phyloP scores from a whole-genome alignment of 257 asterid genomes.

The Buddleja alternifolia region DNA sequence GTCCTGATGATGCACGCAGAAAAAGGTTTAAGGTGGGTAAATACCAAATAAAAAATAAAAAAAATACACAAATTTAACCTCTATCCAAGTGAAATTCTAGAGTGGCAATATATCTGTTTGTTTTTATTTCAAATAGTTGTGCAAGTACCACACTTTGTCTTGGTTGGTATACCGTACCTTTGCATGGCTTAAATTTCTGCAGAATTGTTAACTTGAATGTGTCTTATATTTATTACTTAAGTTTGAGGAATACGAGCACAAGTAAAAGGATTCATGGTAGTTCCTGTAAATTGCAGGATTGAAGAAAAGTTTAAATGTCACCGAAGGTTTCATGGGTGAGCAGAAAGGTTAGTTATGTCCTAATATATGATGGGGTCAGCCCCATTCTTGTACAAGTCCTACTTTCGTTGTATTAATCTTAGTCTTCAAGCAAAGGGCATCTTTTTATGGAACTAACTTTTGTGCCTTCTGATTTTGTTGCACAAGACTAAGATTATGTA shows the following conservation, averaged over 20 bases:
- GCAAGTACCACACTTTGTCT: neutral
- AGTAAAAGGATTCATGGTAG: neutral
- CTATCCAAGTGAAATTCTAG: slow-evolving; percentile 1
- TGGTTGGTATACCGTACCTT: neutral
- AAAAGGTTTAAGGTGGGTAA: slow-evolving; percentile 77
- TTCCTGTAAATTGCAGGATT: slow-evolving; percentile 40
- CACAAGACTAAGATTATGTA: neutral
- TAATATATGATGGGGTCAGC: neutral
- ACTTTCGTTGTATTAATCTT: neutral
- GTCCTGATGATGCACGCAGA: slow-evolving; percentile 65
- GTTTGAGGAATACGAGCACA: neutral
- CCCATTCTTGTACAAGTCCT: slow-evolving; percentile 15
- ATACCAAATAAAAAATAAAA: no score
- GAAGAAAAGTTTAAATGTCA: slow-evolving; percentile 27
- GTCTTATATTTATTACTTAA: neutral
- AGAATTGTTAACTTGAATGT: neutral
- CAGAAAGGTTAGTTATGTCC: slow-evolving; percentile 9
- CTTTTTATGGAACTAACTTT: neutral
- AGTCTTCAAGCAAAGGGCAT: neutral
- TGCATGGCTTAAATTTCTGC: neutral
- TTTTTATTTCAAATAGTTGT: neutral
- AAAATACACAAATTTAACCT: neutral
- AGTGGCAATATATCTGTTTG: neutral
- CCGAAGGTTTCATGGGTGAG: slow-evolving; percentile 25
- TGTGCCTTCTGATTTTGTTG: neutral